phyloP scores from a whole-genome alignment of 768 basidiomycete species.

The Mycena haematopus region DNA sequence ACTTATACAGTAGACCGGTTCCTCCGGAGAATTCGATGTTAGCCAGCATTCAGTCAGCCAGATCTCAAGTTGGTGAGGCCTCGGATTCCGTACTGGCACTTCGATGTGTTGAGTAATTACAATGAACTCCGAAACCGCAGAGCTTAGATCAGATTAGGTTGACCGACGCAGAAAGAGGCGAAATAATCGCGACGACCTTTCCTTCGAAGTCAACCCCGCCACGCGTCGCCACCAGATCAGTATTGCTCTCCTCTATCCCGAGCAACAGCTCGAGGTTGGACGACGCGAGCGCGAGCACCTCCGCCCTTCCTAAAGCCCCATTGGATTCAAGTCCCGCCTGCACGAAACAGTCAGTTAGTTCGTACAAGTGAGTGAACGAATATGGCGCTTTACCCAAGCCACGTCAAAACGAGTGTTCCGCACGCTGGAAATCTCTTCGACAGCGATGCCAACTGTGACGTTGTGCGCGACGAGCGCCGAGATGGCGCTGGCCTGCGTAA shows the following conservation, averaged over 20 bases:
- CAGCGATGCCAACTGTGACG: conserved; percentile 70
- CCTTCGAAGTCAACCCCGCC: conserved; percentile 46
- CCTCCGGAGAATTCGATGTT: too few relatives aligned
- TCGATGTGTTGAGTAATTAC: too few relatives aligned
- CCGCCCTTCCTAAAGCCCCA: conserved; percentile 42
- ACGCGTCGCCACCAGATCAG: conserved; percentile 46
- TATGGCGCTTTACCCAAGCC: conserved; percentile 50
- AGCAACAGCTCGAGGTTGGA: conserved; percentile 52
- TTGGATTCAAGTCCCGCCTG: conserved; percentile 49
- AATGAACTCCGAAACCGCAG: background rate
- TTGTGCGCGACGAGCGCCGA: conserved; percentile 60
- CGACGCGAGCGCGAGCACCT: conserved; percentile 46
- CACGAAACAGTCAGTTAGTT: background rate
- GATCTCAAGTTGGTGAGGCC: too few relatives aligned
- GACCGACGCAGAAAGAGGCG: conserved; percentile 9
- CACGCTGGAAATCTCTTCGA: conserved; percentile 57
- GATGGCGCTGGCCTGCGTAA: conserved; percentile 65
- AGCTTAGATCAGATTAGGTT: conserved; percentile 12
- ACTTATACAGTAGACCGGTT: too few relatives aligned
- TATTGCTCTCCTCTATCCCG: conserved; percentile 40
- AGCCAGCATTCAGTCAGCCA: too few relatives aligned
- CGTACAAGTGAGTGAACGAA: background rate
- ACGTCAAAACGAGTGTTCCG: conserved; percentile 74
- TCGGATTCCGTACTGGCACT: too few relatives aligned
- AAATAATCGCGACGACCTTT: conserved; percentile 48